Conservation (phyloP, 306 rosid genomes). For the Corylus americana region DNA sequence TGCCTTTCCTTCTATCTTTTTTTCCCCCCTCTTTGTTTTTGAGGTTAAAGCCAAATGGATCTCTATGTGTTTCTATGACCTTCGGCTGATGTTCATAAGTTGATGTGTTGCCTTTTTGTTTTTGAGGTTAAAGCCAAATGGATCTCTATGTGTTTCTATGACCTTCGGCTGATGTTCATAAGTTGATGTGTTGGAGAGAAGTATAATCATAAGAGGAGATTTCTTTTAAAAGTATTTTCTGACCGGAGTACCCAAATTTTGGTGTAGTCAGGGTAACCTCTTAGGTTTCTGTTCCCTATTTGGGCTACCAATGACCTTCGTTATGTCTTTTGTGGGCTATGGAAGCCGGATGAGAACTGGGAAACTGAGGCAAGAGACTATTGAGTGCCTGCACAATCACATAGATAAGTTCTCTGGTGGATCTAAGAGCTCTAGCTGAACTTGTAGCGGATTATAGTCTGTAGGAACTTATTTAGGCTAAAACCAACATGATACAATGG, state of each 20-base stretch:
- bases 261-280: neutral
- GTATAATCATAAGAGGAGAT: neutral
- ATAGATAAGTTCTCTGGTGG: neutral
- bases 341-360: neutral
- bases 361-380: slow-evolving; percentile 1
- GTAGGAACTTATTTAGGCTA: neutral
- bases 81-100: neutral
- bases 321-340: neutral
- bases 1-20: neutral
- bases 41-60: neutral
- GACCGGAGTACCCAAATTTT: neutral
- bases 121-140: neutral
- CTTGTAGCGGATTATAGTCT: neutral
- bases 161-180: neutral
- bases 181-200: slow-evolving; percentile 1
- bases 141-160: neutral
- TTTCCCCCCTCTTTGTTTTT: no score
- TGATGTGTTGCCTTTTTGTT: neutral
- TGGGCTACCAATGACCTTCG: neutral
- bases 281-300: neutral
- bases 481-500: neutral
- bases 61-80: neutral
- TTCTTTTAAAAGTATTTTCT: neutral
- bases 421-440: neutral
- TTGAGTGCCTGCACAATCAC: neutral